Evolutionary conservation across 1,284 basidiomycete species (phyloP).

Genomic region (Heterobasidion occidentale): DNA sequence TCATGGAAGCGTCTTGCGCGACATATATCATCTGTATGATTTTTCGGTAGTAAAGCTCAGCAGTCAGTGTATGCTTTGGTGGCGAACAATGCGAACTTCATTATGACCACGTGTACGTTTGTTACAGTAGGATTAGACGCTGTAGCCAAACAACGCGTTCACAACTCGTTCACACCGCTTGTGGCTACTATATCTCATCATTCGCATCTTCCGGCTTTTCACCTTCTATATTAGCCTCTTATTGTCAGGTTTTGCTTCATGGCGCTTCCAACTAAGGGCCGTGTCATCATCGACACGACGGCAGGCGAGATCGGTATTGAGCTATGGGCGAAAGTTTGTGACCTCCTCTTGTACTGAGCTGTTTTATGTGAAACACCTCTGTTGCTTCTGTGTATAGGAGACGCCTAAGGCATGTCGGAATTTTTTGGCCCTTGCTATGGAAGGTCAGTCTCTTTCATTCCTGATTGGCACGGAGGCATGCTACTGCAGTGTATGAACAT

Average conservation of each 20-base stretch:
- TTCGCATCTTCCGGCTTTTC: background rate
- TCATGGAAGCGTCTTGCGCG: too few relatives aligned
- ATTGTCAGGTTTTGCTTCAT: slow-evolving; percentile 24
- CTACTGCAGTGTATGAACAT: too few relatives aligned
- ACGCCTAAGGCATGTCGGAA: slow-evolving; percentile 91
- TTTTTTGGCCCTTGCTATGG: slow-evolving; percentile 84
- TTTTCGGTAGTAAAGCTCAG: too few relatives aligned
- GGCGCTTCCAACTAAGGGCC: slow-evolving; percentile 78
- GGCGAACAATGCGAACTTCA: too few relatives aligned
- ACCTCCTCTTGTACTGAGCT: background rate
- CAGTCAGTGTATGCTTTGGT: too few relatives aligned
- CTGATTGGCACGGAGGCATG: too few relatives aligned
- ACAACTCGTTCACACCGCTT: slow-evolving; percentile 1
- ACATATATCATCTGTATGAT: too few relatives aligned
- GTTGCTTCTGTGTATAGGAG: slow-evolving; percentile 48
- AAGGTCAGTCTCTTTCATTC: slow-evolving; percentile 48
- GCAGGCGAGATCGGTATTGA: slow-evolving; percentile 92
- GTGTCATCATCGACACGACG: slow-evolving; percentile 86
- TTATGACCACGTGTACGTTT: too few relatives aligned
- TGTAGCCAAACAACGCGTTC: slow-evolving; percentile 6
- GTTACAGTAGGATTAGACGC: too few relatives aligned
- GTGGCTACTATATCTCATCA: background rate
- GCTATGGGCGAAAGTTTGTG: slow-evolving; percentile 79
- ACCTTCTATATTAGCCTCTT: background rate
- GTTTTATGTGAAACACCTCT: background rate